phyloP scores from a whole-genome alignment of 495 filamentous ascomycete species.

The Penicillium samsonianum region DNA sequence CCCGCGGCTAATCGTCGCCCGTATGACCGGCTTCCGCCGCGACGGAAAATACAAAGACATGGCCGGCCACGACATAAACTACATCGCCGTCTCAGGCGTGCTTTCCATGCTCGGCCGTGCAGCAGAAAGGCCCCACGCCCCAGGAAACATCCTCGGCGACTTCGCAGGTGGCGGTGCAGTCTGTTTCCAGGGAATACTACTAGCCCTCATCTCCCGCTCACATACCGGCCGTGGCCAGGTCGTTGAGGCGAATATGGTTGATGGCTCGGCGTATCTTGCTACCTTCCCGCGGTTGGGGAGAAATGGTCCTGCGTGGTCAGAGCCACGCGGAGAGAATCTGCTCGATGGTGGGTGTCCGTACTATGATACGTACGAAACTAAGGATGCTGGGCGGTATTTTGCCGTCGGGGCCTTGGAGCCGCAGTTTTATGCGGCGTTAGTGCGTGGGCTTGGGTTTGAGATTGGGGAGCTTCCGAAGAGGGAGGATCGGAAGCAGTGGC shows the following conservation, averaged over 20 bases:
- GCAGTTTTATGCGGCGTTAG: constrained; percentile 71
- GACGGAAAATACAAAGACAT: constrained; percentile 82
- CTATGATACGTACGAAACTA: constrained; percentile 86
- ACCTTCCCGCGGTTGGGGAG: constrained; percentile 68
- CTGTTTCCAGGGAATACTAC: constrained; percentile 61
- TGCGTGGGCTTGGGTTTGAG: constrained; percentile 63
- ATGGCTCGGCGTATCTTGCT: constrained; percentile 76
- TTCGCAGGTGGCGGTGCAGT: constrained; percentile 89
- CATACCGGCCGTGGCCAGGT: constrained; percentile 73
- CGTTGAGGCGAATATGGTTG: constrained; percentile 96
- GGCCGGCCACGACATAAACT: constrained; percentile 99
- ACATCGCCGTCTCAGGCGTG: constrained; percentile 83
- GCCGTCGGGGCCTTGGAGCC: constrained; percentile 90
- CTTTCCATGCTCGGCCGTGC: constrained; percentile 71
- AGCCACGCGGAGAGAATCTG: constrained; percentile 69
- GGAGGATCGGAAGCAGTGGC: constrained; percentile 64
- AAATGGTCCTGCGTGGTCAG: constrained; percentile 59
- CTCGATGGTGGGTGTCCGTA: constrained; percentile 84
- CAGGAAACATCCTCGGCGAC: constrained; percentile 82
- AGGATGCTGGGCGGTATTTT: constrained; percentile 75
- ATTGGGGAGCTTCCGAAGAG: constrained; percentile 53
- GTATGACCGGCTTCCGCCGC: constrained; percentile 85
- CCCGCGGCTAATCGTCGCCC: constrained; percentile 75
- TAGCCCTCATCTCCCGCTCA: constrained; percentile 44
- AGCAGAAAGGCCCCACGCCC: constrained; percentile 70